phyloP scores from a whole-genome alignment of 768 basidiomycete species.

The Daedaleopsis sinensis region DNA sequence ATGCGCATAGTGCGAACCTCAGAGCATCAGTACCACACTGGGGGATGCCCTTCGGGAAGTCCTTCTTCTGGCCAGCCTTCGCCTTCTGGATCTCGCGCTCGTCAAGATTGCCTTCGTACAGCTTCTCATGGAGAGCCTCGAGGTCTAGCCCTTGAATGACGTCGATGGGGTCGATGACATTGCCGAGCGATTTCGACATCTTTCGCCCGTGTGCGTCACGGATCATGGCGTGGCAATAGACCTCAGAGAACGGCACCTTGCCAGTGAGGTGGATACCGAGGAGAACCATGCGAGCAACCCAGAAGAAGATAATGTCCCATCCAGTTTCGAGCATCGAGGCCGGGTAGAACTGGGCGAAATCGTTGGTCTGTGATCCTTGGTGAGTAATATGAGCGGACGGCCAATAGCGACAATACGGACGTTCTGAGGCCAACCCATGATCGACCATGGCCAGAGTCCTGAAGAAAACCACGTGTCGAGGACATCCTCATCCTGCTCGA shows the following conservation, averaged over 20 bases:
- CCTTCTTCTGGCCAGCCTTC: slow-evolving; percentile 94
- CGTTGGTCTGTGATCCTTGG: slow-evolving; percentile 57
- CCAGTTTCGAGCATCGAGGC: slow-evolving; percentile 93
- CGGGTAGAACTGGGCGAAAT: slow-evolving; percentile 85
- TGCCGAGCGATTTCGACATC: slow-evolving; percentile 98
- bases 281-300: slow-evolving; percentile 98
- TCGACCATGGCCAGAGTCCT: slow-evolving; percentile 96
- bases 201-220: slow-evolving; percentile 98
- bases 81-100: slow-evolving; percentile 92
- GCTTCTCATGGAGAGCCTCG: slow-evolving; percentile 80
- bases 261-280: slow-evolving; percentile 89
- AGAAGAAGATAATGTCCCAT: slow-evolving; percentile 99
- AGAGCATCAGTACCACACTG: slow-evolving; percentile 98
- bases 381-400: neutral
- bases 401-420: slow-evolving; percentile 38
- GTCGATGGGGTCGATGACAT: slow-evolving; percentile 96
- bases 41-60: slow-evolving; percentile 98
- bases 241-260: slow-evolving; percentile 92
- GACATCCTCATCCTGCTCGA: slow-evolving; percentile 96
- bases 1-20: slow-evolving; percentile 93
- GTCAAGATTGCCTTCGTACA: slow-evolving; percentile 90
- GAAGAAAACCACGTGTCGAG: slow-evolving; percentile 99
- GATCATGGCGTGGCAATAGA: slow-evolving; percentile 98
- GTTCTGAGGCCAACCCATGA: slow-evolving; percentile 96
- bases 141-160: slow-evolving; percentile 86